Percentiles rank a stretch among this genome's conserved stretches.
Evolutionary conservation across 1,284 basidiomycete genomes (phyloP).

Genomic region (Trichosporon faecale): DNA sequence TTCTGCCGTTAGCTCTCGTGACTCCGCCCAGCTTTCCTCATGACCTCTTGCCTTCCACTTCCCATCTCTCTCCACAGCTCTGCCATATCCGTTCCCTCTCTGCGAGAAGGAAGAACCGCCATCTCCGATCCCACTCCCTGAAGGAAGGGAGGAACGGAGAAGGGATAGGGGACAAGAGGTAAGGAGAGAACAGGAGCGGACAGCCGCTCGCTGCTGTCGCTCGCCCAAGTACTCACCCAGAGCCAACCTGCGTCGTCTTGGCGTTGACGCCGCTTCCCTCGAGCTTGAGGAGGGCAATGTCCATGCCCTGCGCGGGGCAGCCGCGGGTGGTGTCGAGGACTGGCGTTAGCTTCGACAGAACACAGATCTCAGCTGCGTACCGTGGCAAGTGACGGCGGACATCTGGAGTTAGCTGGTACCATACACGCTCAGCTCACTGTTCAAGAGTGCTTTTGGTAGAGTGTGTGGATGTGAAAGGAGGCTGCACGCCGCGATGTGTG

Average conservation of each 20-base stretch:
- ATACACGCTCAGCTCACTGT: not conserved
- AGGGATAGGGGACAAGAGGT: too few relatives aligned
- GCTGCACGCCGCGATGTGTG: not conserved
- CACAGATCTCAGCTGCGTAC: not conserved
- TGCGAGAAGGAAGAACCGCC: too few relatives aligned
- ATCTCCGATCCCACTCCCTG: too few relatives aligned
- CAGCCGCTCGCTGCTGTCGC: too few relatives aligned
- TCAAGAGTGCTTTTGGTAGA: not conserved
- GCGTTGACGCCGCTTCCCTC: slow-evolving; percentile 12
- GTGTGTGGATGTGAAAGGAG: not conserved
- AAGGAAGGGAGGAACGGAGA: too few relatives aligned
- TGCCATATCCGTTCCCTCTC: too few relatives aligned
- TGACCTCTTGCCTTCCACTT: too few relatives aligned
- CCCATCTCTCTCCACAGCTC: too few relatives aligned
- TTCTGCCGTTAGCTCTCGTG: slow-evolving; percentile 51
- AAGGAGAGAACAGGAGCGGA: too few relatives aligned
- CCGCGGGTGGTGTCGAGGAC: slow-evolving; percentile 9
- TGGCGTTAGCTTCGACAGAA: not conserved
- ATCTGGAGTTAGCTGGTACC: not conserved
- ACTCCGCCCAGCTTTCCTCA: too few relatives aligned
- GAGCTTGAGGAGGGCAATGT: slow-evolving; percentile 9
- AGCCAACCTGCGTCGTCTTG: slow-evolving; percentile 45
- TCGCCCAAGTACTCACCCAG: slow-evolving; percentile 56
- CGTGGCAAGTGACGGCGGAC: slow-evolving; percentile 3
- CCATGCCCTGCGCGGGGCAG: slow-evolving; percentile 8